Percentiles rank a stretch among this genome's conserved stretches.
These are phyloP conservation scores for Sarocladiaceae sp. DNA, from an alignment of 2,329 filamentous ascomycete genomes.

Conservation along the genomic window DNA sequence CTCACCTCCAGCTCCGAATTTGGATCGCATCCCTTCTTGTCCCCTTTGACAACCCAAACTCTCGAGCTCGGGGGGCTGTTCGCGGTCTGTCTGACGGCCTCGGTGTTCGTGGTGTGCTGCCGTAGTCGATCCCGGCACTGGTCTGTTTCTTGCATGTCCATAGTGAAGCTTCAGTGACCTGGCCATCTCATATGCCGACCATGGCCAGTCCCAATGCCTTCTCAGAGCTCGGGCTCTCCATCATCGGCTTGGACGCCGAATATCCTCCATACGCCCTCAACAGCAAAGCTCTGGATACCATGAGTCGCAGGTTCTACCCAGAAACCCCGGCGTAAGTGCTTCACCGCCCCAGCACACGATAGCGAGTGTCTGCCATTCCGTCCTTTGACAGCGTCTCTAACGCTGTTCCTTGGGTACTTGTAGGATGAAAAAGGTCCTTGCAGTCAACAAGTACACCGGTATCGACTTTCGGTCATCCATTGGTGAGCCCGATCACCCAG, in stretches of 20 bases:
- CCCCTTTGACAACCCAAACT: too few relatives aligned
- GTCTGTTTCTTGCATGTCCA: too few relatives aligned
- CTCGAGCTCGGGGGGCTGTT: too few relatives aligned
- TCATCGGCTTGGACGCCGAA: constrained; percentile 51
- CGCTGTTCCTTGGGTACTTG: constrained; percentile 4
- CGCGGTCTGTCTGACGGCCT: too few relatives aligned
- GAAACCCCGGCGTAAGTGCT: constrained; percentile 50
- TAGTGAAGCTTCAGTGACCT: neutral
- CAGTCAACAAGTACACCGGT: constrained; percentile 59
- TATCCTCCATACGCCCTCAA: constrained; percentile 53
- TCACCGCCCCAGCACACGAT: neutral
- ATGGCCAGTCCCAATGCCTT: constrained; percentile 39
- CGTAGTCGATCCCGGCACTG: too few relatives aligned
- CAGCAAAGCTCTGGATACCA: constrained; percentile 41
- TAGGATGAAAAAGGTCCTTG: constrained; percentile 57
- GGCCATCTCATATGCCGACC: constrained; percentile 15
- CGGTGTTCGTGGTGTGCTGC: too few relatives aligned
- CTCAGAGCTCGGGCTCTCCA: constrained; percentile 51
- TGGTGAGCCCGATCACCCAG: constrained; percentile 52
- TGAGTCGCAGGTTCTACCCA: constrained; percentile 52
- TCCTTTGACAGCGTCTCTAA: constrained; percentile 2
- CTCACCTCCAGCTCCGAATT: too few relatives aligned
- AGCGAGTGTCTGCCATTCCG: neutral
- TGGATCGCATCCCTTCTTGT: too few relatives aligned
- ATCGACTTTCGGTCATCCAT: constrained; percentile 58